Evolutionary conservation across 2,329 filamentous ascomycete species (phyloP), one percentile per base, ranked within the genome.

Genomic region (Metarhizium guizhouense): DNA sequence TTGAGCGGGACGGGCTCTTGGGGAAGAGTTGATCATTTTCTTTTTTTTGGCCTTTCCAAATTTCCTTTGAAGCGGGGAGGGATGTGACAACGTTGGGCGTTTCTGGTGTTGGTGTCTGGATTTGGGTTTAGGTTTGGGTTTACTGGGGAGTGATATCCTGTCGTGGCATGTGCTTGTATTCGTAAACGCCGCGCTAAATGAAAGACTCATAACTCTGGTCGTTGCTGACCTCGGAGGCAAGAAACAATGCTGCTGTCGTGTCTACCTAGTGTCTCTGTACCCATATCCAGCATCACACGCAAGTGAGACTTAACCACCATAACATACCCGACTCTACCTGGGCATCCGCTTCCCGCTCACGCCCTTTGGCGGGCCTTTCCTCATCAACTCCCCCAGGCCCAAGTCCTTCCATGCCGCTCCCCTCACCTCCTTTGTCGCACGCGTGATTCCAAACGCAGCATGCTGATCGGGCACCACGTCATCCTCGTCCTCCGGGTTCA

Each of bases 401-500:
- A 93, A 72, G 66, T 94, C 89, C 67, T 86, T 86, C 89, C 89
- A 95, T 7, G 84, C 84, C 1, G 86, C 79, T 71, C 91, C 87
- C 64, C 79, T 81, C 63, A 76, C 78, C 60, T 81, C 80, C 72
- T 90, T 86, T 16, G 88, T 92, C 10, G 89, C 89, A 62, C 87
- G 82, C 69, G 89, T 84, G 64, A 95, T 94, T 43, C 89, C 90
- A 68, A 94, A 94, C 0, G 89, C 90, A 13, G 89, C 89, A 67
- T 94, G 89, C 72, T 94, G 89, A 70, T 94, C 88, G 0, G 90
- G 89, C 4, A 94, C 89, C 4, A 94, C 87, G 65, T 94, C 89
- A 66, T 94, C 90, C 72, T 94, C 88, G 68, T 94, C 89, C 70
- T 94, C 89, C 0, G 90, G 89, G 68, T 94, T 93, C 66, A 91